A percentile compares a stretch with the other conserved stretches of the same genome.
Evolutionary conservation across 2,329 filamentous ascomycete species (phyloP).

Genomic region (Didymella pinodella): DNA sequence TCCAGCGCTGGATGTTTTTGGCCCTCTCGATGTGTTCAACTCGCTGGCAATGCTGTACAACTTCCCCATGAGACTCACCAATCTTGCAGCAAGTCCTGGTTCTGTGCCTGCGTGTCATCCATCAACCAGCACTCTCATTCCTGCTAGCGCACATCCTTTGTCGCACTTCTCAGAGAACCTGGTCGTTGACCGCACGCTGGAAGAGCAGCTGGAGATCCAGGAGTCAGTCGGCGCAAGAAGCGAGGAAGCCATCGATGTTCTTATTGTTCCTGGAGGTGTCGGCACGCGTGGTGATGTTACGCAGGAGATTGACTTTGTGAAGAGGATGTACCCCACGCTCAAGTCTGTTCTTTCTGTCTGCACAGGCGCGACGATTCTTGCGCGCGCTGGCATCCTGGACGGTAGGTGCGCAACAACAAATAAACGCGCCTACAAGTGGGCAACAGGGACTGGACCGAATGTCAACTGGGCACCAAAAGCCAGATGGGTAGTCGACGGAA

Average conservation of each 20-base stretch:
- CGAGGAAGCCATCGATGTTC: conserved; percentile 57
- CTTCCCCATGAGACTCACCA: conserved; percentile 39
- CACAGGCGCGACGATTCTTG: conserved; percentile 67
- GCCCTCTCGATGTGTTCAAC: conserved; percentile 57
- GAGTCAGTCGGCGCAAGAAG: conserved; percentile 15
- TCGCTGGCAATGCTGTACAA: conserved; percentile 38
- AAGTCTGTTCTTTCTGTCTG: conserved; percentile 69
- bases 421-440: conserved; percentile 61
- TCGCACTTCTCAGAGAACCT: conserved; percentile 31
- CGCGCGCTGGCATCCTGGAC: conserved; percentile 65
- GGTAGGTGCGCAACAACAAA: conserved; percentile 70
- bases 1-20: conserved; percentile 49
- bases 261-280: conserved; percentile 70
- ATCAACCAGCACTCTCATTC: conserved; percentile 27
- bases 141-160: conserved; percentile 22
- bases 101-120: conserved; percentile 35
- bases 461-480: conserved; percentile 64
- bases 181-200: conserved; percentile 27
- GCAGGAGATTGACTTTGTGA: conserved; percentile 58
- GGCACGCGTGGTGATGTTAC: conserved; percentile 53
- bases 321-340: conserved; percentile 57
- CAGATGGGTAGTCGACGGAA: conserved; percentile 68
- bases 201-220: conserved; percentile 28
- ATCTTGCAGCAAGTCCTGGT: conserved; percentile 32
- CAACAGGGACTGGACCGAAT: conserved; percentile 53